Evolutionary conservation across 2,329 filamentous ascomycete species (phyloP), one percentile per base, ranked within the genome.

Genomic region (Periconia macrospinosa): DNA sequence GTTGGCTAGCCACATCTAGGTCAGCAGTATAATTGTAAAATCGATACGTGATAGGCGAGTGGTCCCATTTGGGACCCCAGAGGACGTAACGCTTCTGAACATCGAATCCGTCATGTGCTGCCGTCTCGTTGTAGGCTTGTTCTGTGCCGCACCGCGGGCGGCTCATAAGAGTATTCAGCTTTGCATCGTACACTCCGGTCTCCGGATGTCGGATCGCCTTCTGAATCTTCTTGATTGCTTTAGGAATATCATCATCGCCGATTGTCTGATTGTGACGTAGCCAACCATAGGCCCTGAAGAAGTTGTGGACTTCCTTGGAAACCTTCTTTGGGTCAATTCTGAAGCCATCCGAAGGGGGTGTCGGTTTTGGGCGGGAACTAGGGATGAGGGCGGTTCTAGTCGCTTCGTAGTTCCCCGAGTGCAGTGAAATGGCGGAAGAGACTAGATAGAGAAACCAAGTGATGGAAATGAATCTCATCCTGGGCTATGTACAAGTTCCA

Each of bases 211-310:
- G 61, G 23, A 70, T 49, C 2, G 62, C 54, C 41, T 54, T 59
- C 40, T 70, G 66, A 20, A 68, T 67, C 52, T 63, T 68, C 17
- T 61, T 60, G 37, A 70, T 67, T 8, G 67, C 67, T 20, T 51
- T 46, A 2, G 64, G 60, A 14, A 70, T 50, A 2, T 68, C 60
- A 11, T 30, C 17, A 37, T 68, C 65, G n/a, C 55, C 54, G 9
- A 70, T 59, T 6, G 54, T 61, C 7, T 50, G 50, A 35, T 65
- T 59, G 8, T 59, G 56, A 30, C 54, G 55, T 23, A 67, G 48
- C 66, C 63, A 70, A 18, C 67, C 67, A 33, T 67, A 70, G 1
- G 65, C 54, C 43, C 57, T 66, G 52, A 65, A 68, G 48, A 69
- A 70, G 40, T 69, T 60, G 41, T 70, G 65, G 27, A 69, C 54